Evolutionary conservation across 345 rosid species (phyloP).

Genomic region (Hibiscus mutabilis): DNA sequence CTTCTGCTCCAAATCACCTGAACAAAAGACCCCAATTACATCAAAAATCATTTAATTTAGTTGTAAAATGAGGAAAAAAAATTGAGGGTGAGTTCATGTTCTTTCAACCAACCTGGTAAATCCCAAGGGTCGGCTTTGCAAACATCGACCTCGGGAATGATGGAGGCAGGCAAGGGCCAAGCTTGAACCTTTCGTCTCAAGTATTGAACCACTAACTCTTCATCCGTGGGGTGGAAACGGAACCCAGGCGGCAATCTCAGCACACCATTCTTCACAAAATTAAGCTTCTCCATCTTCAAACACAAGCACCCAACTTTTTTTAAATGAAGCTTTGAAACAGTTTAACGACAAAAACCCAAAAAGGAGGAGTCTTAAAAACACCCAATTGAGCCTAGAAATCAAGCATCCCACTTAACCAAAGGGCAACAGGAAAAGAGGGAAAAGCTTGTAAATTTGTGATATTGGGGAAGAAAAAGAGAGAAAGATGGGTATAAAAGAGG

Average conservation of each 20-base stretch:
- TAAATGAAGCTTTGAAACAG: background rate
- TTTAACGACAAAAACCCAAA: background rate
- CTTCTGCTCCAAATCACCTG: slow-evolving; percentile 82
- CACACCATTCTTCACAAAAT: slow-evolving; percentile 51
- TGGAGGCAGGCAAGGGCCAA: slow-evolving; percentile 74
- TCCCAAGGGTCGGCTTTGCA: slow-evolving; percentile 96
- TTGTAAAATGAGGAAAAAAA: too few species aligned
- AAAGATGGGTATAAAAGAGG: slow-evolving; percentile 14
- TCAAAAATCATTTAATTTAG: background rate
- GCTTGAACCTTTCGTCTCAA: slow-evolving; percentile 49
- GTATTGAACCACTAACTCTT: slow-evolving; percentile 79
- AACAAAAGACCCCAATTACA: slow-evolving; percentile 29
- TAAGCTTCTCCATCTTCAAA: slow-evolving; percentile 43
- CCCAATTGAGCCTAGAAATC: background rate
- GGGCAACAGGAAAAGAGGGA: background rate
- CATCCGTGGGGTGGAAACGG: slow-evolving; percentile 89
- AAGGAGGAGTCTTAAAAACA: background rate
- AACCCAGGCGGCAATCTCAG: slow-evolving; percentile 84
- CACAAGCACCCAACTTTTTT: background rate
- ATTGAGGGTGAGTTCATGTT: too few species aligned
- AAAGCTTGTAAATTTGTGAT: background rate
- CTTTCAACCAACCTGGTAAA: slow-evolving; percentile 54
- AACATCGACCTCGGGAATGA: slow-evolving; percentile 83
- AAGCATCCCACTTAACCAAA: background rate
- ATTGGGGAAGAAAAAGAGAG: background rate